Percentiles rank a stretch among this genome's conserved stretches.
Evolutionary conservation across 2,329 filamentous ascomycete species (phyloP).

Genomic region (Fusarium xylarioides): DNA sequence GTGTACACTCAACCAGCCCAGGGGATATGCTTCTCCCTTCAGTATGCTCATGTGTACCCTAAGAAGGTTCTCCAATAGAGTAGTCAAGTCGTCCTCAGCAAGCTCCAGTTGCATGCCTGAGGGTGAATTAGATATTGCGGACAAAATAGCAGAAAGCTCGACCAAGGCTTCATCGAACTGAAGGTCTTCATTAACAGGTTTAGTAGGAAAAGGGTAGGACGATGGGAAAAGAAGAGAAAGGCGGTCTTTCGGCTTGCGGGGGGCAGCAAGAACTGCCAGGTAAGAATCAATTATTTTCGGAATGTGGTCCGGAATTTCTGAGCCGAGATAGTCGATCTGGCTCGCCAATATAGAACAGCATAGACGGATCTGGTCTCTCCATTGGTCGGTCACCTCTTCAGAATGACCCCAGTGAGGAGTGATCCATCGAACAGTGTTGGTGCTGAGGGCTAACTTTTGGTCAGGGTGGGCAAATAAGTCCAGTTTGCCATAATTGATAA

Average conservation of each 20-base stretch:
- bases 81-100: conserved; percentile 76
- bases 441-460: conserved; percentile 75
- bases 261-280: conserved; percentile 71
- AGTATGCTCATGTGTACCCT: conserved; percentile 90
- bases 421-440: conserved; percentile 90
- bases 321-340: conserved; percentile 79
- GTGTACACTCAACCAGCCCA: conserved; percentile 89
- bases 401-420: conserved; percentile 90
- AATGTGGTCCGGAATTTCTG: conserved; percentile 88
- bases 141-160: conserved; percentile 87
- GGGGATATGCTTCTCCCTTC: conserved; percentile 87
- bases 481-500: conserved; percentile 88
- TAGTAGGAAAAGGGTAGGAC: conserved; percentile 86
- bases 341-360: conserved; percentile 93
- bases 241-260: conserved; percentile 65
- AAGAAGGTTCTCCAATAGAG: conserved; percentile 80
- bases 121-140: conserved; percentile 79
- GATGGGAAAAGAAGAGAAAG: conserved; percentile 91
- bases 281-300: conserved; percentile 93
- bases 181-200: conserved; percentile 67
- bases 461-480: conserved; percentile 83
- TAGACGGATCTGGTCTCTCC: conserved; percentile 90
- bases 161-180: conserved; percentile 86
- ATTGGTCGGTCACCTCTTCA: conserved; percentile 80
- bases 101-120: conserved; percentile 78